phyloP scores from a whole-genome alignment of 2,329 filamentous ascomycete species.

The Apiospora sp. region DNA sequence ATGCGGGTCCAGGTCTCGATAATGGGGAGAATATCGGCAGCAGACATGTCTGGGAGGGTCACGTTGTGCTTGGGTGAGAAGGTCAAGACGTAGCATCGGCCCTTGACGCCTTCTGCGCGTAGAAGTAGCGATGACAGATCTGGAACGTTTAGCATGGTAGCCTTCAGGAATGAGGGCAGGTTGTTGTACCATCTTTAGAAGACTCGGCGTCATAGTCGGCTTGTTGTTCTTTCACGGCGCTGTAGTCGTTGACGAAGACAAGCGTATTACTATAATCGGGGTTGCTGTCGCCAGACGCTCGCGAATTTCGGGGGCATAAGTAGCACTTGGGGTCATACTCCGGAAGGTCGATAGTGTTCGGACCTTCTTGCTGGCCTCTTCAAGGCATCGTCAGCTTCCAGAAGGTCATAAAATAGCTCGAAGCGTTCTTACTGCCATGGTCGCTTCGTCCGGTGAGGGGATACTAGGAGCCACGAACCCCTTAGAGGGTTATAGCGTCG shows the following conservation, averaged over 20 bases:
- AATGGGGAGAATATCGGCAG: constrained; percentile 79
- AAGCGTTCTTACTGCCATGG: constrained; percentile 86
- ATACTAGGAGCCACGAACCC: constrained; percentile 92
- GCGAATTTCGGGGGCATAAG: constrained; percentile 88
- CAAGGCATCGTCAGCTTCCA: constrained; percentile 1
- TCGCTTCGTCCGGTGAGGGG: constrained; percentile 93
- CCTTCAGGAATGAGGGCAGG: not conserved
- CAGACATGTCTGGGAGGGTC: constrained; percentile 88
- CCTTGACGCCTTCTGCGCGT: constrained; percentile 84
- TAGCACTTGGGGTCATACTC: constrained; percentile 91
- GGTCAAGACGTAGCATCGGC: constrained; percentile 96
- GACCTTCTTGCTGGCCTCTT: constrained; percentile 80
- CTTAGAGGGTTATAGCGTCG: constrained; percentile 91
- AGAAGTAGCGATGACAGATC: constrained; percentile 80
- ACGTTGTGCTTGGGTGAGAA: constrained; percentile 92
- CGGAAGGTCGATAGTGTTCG: constrained; percentile 74
- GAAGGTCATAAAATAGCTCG: not conserved
- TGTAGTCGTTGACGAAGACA: constrained; percentile 97
- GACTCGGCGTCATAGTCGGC: constrained; percentile 70
- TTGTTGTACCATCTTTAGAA: constrained; percentile 45
- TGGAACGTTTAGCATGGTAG: constrained; percentile 43
- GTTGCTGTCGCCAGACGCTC: constrained; percentile 86
- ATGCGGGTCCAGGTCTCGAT: constrained; percentile 92
- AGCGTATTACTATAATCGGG: constrained; percentile 88
- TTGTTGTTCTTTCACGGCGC: constrained; percentile 93